Evolutionary conservation across 495 filamentous ascomycete species (phyloP).

Genomic region (Haplographium delicatum): DNA sequence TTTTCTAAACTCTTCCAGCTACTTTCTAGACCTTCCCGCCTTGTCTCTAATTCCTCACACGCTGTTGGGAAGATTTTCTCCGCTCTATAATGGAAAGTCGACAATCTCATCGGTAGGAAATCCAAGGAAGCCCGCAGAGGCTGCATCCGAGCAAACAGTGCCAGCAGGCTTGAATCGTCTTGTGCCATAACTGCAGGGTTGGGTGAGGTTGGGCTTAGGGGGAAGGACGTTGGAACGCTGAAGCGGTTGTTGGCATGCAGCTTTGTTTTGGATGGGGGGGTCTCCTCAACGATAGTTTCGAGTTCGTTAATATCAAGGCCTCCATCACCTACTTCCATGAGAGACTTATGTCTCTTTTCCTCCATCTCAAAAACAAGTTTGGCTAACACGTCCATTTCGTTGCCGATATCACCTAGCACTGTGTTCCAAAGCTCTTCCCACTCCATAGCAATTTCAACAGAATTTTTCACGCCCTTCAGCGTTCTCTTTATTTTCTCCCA

Average conservation of each 20-base stretch:
- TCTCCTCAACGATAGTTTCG: conserved; percentile 91
- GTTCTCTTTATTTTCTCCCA: conserved; percentile 76
- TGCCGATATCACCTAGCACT: conserved; percentile 87
- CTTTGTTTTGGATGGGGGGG: conserved; percentile 47
- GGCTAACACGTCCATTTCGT: conserved; percentile 79
- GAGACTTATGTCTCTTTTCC: conserved; percentile 74
- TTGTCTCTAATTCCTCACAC: conserved; percentile 77
- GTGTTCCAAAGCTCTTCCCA: conserved; percentile 97
- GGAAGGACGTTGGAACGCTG: conserved; percentile 55
- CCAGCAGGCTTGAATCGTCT: conserved; percentile 77
- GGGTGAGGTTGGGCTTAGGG: conserved; percentile 52
- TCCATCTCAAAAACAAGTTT: conserved; percentile 94
- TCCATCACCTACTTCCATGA: conserved; percentile 52
- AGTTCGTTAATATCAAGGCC: conserved; percentile 82
- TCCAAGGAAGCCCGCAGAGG: conserved; percentile 88
- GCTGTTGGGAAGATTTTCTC: conserved; percentile 76
- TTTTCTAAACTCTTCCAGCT: conserved; percentile 77
- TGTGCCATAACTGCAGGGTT: conserved; percentile 55
- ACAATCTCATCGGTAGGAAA: conserved; percentile 93
- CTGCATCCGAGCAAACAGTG: conserved; percentile 90
- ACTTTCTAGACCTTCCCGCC: conserved; percentile 63
- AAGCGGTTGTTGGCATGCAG: conserved; percentile 51
- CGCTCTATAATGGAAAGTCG: conserved; percentile 74
- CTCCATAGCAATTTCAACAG: conserved; percentile 95
- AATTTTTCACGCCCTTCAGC: conserved; percentile 72